Evolutionary conservation across 148 eudicot species (phyloP).

Genomic region (Cornus kousa): DNA sequence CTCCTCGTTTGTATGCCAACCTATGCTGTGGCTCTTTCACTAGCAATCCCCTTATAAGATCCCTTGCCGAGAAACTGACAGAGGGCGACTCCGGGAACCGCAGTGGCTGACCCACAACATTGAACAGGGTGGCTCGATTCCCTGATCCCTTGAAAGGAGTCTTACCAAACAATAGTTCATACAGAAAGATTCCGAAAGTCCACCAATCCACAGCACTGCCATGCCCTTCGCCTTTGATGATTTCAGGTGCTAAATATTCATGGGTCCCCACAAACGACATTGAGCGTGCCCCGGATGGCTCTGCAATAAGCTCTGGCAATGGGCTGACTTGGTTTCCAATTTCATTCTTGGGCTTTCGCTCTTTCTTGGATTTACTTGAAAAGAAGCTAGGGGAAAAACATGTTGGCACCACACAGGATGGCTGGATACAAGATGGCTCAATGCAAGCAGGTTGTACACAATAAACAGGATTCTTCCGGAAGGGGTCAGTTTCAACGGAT

Average conservation of each 20-base stretch:
- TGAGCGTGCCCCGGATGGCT: slow-evolving; percentile 86
- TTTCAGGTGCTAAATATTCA: slow-evolving; percentile 91
- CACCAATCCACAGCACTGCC: slow-evolving; percentile 99
- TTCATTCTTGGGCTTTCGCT: slow-evolving; percentile 62
- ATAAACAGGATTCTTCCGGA: slow-evolving; percentile 48
- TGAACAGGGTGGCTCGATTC: slow-evolving; percentile 78
- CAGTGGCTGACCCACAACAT: slow-evolving; percentile 84
- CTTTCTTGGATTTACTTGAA: slow-evolving; percentile 74
- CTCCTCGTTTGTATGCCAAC: slow-evolving; percentile 85
- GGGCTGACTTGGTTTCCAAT: slow-evolving; percentile 75
- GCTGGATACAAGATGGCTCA: slow-evolving; percentile 81
- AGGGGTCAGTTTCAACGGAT: slow-evolving; percentile 30
- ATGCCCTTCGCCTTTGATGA: slow-evolving; percentile 90
- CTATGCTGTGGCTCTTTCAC: slow-evolving; percentile 93
- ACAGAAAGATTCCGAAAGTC: slow-evolving; percentile 87
- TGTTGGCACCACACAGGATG: slow-evolving; percentile 69
- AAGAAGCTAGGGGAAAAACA: slow-evolving; percentile 75
- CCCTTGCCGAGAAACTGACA: slow-evolving; percentile 85
- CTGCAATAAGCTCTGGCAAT: slow-evolving; percentile 87
- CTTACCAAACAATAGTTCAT: slow-evolving; percentile 81
- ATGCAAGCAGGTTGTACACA: slow-evolving; percentile 81
- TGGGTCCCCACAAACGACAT: slow-evolving; percentile 98
- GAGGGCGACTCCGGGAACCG: slow-evolving; percentile 80
- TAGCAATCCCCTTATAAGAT: slow-evolving; percentile 75
- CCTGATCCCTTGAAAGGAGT: slow-evolving; percentile 95